These are phyloP conservation scores for Cercospora zeae-maydis DNA, from an alignment of 2,329 filamentous ascomycete genomes.

Conservation along the genomic window DNA sequence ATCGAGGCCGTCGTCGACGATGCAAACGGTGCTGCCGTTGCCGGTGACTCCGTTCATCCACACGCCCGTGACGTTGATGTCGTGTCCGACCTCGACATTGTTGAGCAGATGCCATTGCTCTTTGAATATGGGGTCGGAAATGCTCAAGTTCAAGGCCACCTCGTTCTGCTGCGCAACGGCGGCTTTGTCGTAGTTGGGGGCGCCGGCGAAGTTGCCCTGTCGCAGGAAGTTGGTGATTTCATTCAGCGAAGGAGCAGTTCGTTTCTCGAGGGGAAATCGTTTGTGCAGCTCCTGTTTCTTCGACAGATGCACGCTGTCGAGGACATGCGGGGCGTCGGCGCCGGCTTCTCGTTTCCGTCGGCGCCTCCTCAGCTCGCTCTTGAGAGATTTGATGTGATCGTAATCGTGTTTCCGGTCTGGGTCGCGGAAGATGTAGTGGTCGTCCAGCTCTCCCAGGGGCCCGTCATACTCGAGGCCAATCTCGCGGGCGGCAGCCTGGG, in stretches of 20 bases:
- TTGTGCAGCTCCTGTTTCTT: constrained; percentile 70
- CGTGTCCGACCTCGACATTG: constrained; percentile 72
- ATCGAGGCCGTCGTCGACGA: constrained; percentile 93
- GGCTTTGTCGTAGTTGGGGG: constrained; percentile 8
- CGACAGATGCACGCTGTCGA: constrained; percentile 72
- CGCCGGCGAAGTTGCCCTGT: constrained; percentile 1
- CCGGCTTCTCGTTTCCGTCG: constrained; percentile 60
- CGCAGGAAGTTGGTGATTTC: constrained; percentile 3
- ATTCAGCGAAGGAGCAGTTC: constrained; percentile 37
- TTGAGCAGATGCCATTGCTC: constrained; percentile 98
- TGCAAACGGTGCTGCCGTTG: constrained; percentile 81
- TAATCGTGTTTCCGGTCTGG: constrained; percentile 55
- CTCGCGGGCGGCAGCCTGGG: constrained; percentile 64
- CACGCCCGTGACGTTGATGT: constrained; percentile 91
- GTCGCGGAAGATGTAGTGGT: constrained; percentile 84
- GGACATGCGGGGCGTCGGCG: constrained; percentile 49
- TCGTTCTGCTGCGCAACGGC: constrained; percentile 57
- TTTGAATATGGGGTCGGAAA: constrained; percentile 83
- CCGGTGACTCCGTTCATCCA: constrained; percentile 92
- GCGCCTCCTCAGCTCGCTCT: constrained; percentile 53
- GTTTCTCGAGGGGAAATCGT: constrained; percentile 56
- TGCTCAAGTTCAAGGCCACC: constrained; percentile 65
- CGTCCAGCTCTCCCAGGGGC: constrained; percentile 68
- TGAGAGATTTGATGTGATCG: constrained; percentile 46
- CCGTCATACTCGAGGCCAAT: constrained; percentile 80